These are phyloP conservation scores for Pelagomonas calceolata DNA, from an alignment of 108 stramenopile species.

Conservation along the genomic window DNA sequence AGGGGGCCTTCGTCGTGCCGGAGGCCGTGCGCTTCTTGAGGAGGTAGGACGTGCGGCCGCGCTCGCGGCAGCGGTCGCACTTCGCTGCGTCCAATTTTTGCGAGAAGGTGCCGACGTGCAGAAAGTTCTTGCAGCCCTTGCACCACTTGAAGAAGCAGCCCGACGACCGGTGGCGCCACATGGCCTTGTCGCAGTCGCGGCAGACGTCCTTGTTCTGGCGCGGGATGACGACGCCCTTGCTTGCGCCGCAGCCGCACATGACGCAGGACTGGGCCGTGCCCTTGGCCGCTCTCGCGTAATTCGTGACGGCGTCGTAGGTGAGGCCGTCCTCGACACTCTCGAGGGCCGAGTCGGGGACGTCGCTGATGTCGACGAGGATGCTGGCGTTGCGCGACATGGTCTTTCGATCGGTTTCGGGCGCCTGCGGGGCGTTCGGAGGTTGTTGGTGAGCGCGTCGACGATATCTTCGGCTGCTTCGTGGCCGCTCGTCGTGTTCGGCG, in stretches of 20 bases:
- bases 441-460: too few relatives aligned
- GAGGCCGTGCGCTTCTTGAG: slow-evolving; percentile 16
- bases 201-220: slow-evolving; percentile 28
- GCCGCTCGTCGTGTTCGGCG: too few relatives aligned
- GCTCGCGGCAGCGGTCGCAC: slow-evolving; percentile 26
- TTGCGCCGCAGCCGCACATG: neutral
- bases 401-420: too few relatives aligned
- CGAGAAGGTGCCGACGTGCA: slow-evolving; percentile 7
- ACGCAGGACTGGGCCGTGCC: neutral
- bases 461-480: too few relatives aligned
- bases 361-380: too few relatives aligned
- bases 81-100: slow-evolving; percentile 18
- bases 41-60: slow-evolving; percentile 20
- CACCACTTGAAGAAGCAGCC: slow-evolving; percentile 22
- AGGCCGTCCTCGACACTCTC: too few relatives aligned
- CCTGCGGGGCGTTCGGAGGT: too few relatives aligned
- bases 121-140: slow-evolving; percentile 33
- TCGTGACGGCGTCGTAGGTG: neutral
- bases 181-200: slow-evolving; percentile 19
- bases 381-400: too few relatives aligned
- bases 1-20: too few relatives aligned
- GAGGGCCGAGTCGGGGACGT: too few relatives aligned
- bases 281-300: neutral
- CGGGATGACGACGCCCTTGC: slow-evolving; percentile 5
- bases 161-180: slow-evolving; percentile 10